phyloP scores from a whole-genome alignment of 1,139 yeast genomes.

The Blastobotrys illinoisensis region DNA sequence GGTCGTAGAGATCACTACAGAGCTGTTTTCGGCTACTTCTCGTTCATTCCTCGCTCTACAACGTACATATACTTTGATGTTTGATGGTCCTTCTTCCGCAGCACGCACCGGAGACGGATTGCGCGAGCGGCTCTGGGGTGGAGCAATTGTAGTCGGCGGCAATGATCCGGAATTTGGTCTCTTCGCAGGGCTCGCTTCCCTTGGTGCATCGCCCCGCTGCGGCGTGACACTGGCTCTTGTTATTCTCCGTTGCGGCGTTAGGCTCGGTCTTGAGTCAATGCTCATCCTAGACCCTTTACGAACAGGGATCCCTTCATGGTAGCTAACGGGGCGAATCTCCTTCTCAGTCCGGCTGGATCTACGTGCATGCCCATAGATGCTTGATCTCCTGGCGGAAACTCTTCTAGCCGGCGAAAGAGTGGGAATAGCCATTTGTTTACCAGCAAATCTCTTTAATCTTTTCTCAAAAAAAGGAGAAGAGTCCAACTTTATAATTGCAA shows the following conservation, averaged over 20 bases:
- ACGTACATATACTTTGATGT: constrained; percentile 71
- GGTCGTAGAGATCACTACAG: constrained; percentile 46
- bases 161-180: not conserved
- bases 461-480: not conserved
- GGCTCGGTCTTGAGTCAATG: not conserved
- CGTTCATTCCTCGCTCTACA: constrained; percentile 66
- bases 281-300: not conserved
- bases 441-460: not conserved
- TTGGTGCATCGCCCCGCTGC: not conserved
- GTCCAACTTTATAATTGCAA: not conserved
- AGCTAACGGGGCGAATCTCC: not conserved
- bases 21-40: constrained; percentile 59
- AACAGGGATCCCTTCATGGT: not conserved
- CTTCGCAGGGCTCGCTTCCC: not conserved
- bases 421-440: not conserved
- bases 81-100: constrained; percentile 24
- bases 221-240: not conserved
- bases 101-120: not conserved
- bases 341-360: not conserved
- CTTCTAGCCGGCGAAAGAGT: not conserved
- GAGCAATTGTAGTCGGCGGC: not conserved
- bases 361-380: not conserved
- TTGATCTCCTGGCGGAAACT: not conserved
- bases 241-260: not conserved
- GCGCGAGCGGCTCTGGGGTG: not conserved